A percentile compares a stretch with the other conserved stretches of the same genome.
Conservation (phyloP, 441 rosid species). For the Breynia disticha region DNA sequence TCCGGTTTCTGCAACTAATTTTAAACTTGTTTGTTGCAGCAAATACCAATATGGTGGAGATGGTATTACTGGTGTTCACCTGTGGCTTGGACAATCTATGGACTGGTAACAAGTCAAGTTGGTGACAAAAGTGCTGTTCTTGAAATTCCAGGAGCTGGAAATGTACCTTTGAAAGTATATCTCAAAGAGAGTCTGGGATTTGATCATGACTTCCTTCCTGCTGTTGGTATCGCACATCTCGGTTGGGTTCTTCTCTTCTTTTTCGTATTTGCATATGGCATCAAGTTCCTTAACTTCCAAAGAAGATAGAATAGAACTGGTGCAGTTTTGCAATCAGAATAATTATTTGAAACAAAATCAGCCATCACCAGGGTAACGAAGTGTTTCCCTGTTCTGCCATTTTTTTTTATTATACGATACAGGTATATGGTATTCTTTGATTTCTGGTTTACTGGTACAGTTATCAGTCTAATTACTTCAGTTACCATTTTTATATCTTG, state of each 20-base stretch:
- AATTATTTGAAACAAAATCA: too few species aligned
- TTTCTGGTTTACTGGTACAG: too few species aligned
- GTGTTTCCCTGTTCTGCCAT: too few species aligned
- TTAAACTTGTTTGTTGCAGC: slow-evolving; percentile 26
- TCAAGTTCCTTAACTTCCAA: slow-evolving; percentile 69
- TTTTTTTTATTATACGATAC: too few species aligned
- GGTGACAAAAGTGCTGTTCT: slow-evolving; percentile 38
- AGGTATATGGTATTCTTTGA: too few species aligned
- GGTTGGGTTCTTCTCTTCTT: slow-evolving; percentile 53
- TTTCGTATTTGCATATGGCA: slow-evolving; percentile 58
- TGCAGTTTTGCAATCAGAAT: too few species aligned
- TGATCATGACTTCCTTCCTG: slow-evolving; percentile 53
- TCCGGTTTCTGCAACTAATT: neutral
- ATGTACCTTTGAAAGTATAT: slow-evolving; percentile 22
- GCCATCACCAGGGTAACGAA: too few species aligned
- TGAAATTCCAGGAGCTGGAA: slow-evolving; percentile 28
- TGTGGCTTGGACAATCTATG: slow-evolving; percentile 78
- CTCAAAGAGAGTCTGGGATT: slow-evolving; percentile 46
- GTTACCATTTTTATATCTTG: too few species aligned
- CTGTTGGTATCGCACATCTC: slow-evolving; percentile 46
- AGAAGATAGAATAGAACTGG: slow-evolving; percentile 30
- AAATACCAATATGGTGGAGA: slow-evolving; percentile 86
- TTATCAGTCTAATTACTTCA: too few species aligned
- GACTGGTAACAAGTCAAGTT: slow-evolving; percentile 66
- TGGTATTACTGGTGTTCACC: slow-evolving; percentile 91